A percentile compares a stretch with the other conserved stretches of the same genome.
Evolutionary conservation across 2,329 filamentous ascomycete genomes (phyloP).

Genomic region (Cercospora sp.): DNA sequence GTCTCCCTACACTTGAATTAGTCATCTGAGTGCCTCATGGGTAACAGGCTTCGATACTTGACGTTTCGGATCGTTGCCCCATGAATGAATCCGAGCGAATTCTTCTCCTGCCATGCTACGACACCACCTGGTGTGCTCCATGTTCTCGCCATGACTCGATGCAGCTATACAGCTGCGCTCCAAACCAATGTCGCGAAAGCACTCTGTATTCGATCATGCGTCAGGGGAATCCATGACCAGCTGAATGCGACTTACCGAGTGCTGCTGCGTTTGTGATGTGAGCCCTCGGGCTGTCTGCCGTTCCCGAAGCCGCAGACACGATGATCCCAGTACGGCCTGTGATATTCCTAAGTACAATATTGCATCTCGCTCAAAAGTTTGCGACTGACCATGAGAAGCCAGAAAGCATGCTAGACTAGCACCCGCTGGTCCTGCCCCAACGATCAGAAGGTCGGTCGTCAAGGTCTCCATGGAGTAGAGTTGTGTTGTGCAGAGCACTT

Average conservation of each 20-base stretch:
- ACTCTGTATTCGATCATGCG: conserved; percentile 39
- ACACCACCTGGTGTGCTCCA: conserved; percentile 48
- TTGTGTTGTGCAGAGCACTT: no score
- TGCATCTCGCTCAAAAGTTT: conserved; percentile 25
- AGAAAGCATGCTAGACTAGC: conserved; percentile 39
- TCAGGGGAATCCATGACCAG: no score
- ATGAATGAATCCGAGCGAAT: conserved; percentile 46
- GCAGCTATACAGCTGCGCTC: conserved; percentile 41
- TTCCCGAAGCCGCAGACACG: conserved; percentile 52
- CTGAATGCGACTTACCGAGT: conserved; percentile 11
- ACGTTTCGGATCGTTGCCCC: conserved; percentile 45
- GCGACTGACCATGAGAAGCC: conserved; percentile 42
- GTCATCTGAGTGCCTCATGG: conserved; percentile 18
- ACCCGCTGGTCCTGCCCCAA: conserved; percentile 40
- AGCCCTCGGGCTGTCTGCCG: conserved; percentile 58
- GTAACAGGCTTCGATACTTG: conserved; percentile 27
- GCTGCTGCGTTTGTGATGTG: conserved; percentile 63
- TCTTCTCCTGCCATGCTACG: conserved; percentile 49
- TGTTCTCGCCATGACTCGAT: conserved; percentile 39
- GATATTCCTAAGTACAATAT: no score
- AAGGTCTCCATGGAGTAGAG: no score
- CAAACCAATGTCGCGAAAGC: conserved; percentile 48
- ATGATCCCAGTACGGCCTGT: conserved; percentile 53
- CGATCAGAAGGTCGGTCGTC: conserved; percentile 35
- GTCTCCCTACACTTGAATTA: conserved; percentile 27